phyloP scores from a whole-genome alignment of 2,329 filamentous ascomycete genomes.

The Fusarium acutatum region DNA sequence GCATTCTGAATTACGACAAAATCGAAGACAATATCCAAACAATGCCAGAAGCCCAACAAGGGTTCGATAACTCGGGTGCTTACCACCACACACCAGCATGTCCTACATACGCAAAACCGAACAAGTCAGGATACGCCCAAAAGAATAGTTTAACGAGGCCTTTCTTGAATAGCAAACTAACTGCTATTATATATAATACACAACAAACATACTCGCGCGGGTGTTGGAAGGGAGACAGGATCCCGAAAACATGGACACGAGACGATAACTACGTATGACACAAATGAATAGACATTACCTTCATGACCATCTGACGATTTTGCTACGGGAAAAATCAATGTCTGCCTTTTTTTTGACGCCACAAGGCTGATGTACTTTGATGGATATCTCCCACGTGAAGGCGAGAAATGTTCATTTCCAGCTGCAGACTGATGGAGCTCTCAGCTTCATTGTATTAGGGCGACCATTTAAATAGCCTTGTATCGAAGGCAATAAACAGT shows the following conservation, averaged over 20 bases:
- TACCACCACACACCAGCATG: not conserved
- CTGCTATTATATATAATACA: constrained; percentile 3
- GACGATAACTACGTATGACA: constrained; percentile 21
- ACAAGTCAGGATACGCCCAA: not conserved
- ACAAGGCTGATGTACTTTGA: not conserved
- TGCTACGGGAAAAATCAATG: not conserved
- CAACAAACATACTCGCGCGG: not conserved
- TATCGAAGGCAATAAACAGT: not conserved
- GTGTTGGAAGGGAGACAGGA: constrained; percentile 8
- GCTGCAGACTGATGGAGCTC: not conserved
- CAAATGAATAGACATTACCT: constrained; percentile 27
- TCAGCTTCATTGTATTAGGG: not conserved
- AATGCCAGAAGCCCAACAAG: not conserved
- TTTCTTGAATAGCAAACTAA: constrained; percentile 11
- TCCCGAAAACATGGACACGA: constrained; percentile 31
- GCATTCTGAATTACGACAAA: not conserved
- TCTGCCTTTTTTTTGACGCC: not conserved
- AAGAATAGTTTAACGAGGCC: not conserved
- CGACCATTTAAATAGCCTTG: not conserved
- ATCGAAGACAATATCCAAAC: not conserved
- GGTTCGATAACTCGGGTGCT: not conserved
- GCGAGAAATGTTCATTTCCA: not conserved
- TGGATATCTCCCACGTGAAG: not conserved
- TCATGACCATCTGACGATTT: not conserved
- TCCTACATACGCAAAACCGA: not conserved